Base-by-base conservation (phyloP, 345 rosid species). In the Citrus inodora region DNA sequence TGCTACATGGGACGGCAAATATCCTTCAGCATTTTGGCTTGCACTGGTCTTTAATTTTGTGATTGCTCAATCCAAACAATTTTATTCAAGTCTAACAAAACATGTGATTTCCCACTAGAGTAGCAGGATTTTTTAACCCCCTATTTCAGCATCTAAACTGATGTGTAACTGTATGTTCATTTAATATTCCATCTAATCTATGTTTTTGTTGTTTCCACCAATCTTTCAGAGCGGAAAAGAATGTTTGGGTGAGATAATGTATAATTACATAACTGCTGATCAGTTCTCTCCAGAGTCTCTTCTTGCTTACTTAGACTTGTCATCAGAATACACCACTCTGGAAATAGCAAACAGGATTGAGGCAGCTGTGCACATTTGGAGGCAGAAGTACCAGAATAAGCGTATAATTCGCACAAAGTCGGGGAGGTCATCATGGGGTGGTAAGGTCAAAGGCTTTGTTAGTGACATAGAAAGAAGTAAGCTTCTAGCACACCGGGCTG, bases 351-450 rank as follows among this genome's bases (percentile, higher is more conserved):
- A 87, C 73, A 71, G 79, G 71, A 80, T 87, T 16, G 89, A 87
- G 67, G 86, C 83, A 66, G 84, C 89, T 1, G 82, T 85, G 82
- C 82, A 84, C 78, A 87, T 82, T 14, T 87, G 87, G 89, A 83
- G 83, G 58, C 82, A 83, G 35, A 87, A 85, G 66, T 64, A 71
- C 81, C 79, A 71, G 70, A 77, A 60, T 38, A 85, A 67, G 40
- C 79, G 37, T 22, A 48, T 55, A 10, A 46, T 56, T 60, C 67
- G 16, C 60, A 28, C 59, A 6, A 80, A 74, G 62, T 21, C 72
- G 0, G 78, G 74, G 25, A 79, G 73, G 74, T 37, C 82, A 27
- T 64, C 73, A 6, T 80, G 82, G 82, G 78, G 78, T 27, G 85
- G 80, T 68, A 85, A 76, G 80, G 86, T 87, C 59, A 83, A 84